A percentile compares a stretch with the other conserved stretches of the same genome.
Conservation (phyloP, 176 grass and related monocot genomes). For the Musa schizocarpa region DNA sequence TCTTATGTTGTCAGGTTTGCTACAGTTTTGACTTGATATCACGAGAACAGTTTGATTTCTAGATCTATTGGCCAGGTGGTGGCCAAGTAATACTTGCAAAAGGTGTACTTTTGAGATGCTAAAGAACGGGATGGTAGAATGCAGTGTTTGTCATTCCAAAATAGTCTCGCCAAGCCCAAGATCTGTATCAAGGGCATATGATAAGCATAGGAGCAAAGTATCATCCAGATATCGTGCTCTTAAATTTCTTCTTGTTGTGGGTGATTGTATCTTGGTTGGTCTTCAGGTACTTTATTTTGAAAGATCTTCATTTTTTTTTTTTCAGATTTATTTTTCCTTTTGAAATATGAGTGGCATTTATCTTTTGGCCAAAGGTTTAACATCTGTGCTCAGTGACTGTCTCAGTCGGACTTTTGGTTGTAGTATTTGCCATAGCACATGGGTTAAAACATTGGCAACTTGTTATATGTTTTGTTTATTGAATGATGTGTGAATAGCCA, state of each 20-base stretch:
- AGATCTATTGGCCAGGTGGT: not conserved
- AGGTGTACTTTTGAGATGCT: not conserved
- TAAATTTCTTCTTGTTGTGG: slow-evolving; percentile 8
- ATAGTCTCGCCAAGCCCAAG: not conserved
- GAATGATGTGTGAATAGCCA: no score
- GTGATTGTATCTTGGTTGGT: slow-evolving; percentile 15
- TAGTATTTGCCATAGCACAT: no score
- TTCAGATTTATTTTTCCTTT: not conserved
- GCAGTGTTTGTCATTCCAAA: slow-evolving; percentile 9
- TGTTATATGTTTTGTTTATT: no score
- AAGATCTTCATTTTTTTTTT: no score
- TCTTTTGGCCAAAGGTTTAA: no score
- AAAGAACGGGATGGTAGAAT: slow-evolving; percentile 11
- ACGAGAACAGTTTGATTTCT: not conserved
- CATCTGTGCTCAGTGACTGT: no score
- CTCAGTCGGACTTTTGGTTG: no score
- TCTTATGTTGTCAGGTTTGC: not conserved
- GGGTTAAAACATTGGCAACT: no score
- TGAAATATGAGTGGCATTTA: not conserved
- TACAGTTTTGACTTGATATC: not conserved
- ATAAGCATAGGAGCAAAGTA: slow-evolving; percentile 14
- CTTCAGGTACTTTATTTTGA: slow-evolving; percentile 2
- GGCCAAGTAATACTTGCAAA: not conserved
- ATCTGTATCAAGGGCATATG: slow-evolving; percentile 12
- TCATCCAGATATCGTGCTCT: slow-evolving; percentile 7